These are phyloP conservation scores for Erythrobasidium hasegawianum DNA, from an alignment of 1,284 basidiomycete genomes.

Conservation along the genomic window DNA sequence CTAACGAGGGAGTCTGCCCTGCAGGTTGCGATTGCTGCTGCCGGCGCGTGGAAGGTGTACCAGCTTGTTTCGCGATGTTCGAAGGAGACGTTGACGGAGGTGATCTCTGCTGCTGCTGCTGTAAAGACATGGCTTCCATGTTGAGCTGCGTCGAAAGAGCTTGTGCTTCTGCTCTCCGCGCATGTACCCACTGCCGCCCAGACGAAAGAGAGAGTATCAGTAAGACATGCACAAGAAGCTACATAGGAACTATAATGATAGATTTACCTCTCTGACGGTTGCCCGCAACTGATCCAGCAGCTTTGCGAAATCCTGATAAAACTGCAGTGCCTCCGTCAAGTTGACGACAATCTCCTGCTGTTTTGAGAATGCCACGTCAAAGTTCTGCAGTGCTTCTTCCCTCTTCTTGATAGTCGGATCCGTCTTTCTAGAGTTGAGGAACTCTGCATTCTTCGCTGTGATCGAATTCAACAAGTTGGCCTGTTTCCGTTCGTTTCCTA, in stretches of 20 bases:
- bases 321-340: constrained; percentile 84
- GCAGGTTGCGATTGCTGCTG: neutral
- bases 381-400: constrained; percentile 78
- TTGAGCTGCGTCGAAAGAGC: constrained; percentile 13
- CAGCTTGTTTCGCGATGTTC: neutral
- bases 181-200: constrained; percentile 34
- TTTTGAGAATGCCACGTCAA: constrained; percentile 82
- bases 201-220: neutral
- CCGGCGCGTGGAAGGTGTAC: neutral
- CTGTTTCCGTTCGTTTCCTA: constrained; percentile 61
- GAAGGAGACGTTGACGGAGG: constrained; percentile 6
- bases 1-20: neutral
- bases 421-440: constrained; percentile 72
- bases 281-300: constrained; percentile 71
- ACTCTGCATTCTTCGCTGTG: constrained; percentile 69
- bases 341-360: constrained; percentile 81
- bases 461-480: constrained; percentile 63
- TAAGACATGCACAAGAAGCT: neutral
- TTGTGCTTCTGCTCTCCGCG: constrained; percentile 26
- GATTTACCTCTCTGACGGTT: constrained; percentile 57
- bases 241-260: neutral
- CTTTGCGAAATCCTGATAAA: constrained; percentile 73
- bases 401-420: constrained; percentile 74
- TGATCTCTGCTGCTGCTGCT: neutral
- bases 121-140: constrained; percentile 23